A percentile compares a stretch with the other conserved stretches of the same genome.
Conservation (phyloP, 1,284 basidiomycete species). For the Marasmius sp. region DNA sequence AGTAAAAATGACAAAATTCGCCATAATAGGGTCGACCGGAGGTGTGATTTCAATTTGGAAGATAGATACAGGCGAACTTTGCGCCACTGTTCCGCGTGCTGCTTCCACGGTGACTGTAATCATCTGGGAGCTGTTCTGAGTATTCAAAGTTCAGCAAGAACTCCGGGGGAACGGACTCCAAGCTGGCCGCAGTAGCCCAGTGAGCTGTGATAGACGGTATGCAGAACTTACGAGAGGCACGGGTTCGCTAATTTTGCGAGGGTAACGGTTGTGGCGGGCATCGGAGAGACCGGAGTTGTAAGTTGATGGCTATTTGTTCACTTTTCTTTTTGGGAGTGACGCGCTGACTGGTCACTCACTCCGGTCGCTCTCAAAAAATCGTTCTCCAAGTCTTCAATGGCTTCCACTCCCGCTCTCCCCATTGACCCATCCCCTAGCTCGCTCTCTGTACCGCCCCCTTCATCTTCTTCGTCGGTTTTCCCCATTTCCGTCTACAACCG, state of each 20-base stretch:
- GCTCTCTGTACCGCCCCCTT: slow-evolving; percentile 15
- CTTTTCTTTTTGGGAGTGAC: not conserved
- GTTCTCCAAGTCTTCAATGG: slow-evolving; percentile 19
- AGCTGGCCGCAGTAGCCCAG: no score
- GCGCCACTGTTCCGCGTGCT: no score
- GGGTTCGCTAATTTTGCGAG: not conserved
- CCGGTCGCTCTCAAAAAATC: not conserved
- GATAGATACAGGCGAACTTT: no score
- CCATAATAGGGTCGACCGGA: no score
- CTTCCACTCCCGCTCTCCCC: slow-evolving; percentile 32
- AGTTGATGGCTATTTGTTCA: not conserved
- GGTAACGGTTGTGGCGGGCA: not conserved
- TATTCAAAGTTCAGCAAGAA: no score
- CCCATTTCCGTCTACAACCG: slow-evolving; percentile 56
- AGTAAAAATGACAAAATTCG: no score
- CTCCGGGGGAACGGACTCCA: no score
- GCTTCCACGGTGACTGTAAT: no score
- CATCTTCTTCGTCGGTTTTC: slow-evolving; percentile 13
- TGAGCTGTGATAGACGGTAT: no score
- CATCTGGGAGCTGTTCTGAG: no score
- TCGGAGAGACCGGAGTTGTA: not conserved
- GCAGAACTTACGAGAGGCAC: not conserved
- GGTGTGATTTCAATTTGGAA: no score
- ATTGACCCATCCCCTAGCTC: slow-evolving; percentile 27
- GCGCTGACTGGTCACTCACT: slow-evolving; percentile 1